These are phyloP conservation scores for Pseudonitzschia pungens DNA, from an alignment of 108 stramenopile species.

Conservation along the genomic window DNA sequence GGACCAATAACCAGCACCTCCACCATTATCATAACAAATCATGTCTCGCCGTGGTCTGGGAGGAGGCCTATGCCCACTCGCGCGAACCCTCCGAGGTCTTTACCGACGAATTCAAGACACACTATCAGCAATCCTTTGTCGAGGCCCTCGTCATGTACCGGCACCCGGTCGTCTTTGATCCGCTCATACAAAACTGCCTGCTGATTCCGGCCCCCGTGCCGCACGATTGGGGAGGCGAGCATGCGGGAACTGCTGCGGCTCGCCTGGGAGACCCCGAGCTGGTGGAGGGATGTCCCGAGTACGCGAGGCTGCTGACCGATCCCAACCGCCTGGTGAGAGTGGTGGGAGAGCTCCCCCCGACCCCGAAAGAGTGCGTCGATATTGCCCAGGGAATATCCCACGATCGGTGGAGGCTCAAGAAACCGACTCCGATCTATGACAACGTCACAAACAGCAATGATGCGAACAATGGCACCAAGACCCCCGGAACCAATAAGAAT, in stretches of 20 bases:
- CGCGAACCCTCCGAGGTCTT: constrained; percentile 6
- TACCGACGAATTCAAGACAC: constrained; percentile 41
- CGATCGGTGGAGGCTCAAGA: background rate
- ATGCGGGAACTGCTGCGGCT: background rate
- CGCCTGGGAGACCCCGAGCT: constrained; percentile 33
- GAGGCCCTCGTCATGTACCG: constrained; percentile 87
- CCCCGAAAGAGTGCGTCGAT: constrained; percentile 1
- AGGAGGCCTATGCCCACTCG: constrained; percentile 19
- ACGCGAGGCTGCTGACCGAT: constrained; percentile 51
- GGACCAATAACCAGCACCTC: no score
- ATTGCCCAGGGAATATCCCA: constrained; percentile 17
- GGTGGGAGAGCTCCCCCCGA: constrained; percentile 35
- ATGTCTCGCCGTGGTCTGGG: constrained; percentile 14
- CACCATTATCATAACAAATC: background rate
- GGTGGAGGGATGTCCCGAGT: constrained; percentile 53
- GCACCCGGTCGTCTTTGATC: constrained; percentile 87
- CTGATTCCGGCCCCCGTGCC: constrained; percentile 30
- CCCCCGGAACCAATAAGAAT: no score
- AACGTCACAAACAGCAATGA: background rate
- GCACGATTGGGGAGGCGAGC: background rate
- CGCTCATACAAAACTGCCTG: constrained; percentile 18
- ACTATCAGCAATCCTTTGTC: constrained; percentile 76
- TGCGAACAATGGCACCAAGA: no score
- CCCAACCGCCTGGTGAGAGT: constrained; percentile 39
- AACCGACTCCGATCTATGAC: constrained; percentile 1